These are phyloP conservation scores for Lentinus tigrinus DNA, from an alignment of 768 basidiomycete species.

Conservation along the genomic window DNA sequence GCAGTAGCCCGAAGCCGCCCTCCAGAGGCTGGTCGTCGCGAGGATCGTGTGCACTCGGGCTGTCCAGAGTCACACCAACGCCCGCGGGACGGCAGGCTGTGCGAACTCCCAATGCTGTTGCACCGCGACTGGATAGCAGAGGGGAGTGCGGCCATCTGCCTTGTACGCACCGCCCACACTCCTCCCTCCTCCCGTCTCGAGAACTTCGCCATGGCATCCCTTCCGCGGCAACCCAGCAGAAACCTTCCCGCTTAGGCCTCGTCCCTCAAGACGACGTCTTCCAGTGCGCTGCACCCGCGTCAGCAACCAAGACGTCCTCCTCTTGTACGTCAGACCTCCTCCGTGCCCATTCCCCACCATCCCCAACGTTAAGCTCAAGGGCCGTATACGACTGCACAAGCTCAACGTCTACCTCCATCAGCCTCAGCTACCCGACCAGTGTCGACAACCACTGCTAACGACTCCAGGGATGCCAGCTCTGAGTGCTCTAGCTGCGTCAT, in stretches of 20 bases:
- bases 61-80: too few relatives aligned
- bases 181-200: slow-evolving; percentile 69
- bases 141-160: too few relatives aligned
- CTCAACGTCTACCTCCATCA: slow-evolving; percentile 2
- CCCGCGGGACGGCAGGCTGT: too few relatives aligned
- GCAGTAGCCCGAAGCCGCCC: too few relatives aligned
- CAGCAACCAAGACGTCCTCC: neutral
- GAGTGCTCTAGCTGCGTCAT: slow-evolving; percentile 1
- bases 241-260: slow-evolving; percentile 33
- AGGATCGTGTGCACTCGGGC: too few relatives aligned
- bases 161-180: slow-evolving; percentile 74
- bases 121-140: too few relatives aligned
- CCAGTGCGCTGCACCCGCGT: neutral
- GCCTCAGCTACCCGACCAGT: neutral
- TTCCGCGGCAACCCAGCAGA: slow-evolving; percentile 24
- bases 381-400: neutral
- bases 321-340: neutral
- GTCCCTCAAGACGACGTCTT: slow-evolving; percentile 1
- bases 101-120: too few relatives aligned
- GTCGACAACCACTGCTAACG: too few relatives aligned
- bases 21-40: too few relatives aligned
- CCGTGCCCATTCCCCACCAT: neutral
- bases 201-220: slow-evolving; percentile 61
- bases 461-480: slow-evolving; percentile 9
- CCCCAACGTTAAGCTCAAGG: neutral